phyloP scores from a whole-genome alignment of 177 flowering plant species.

The Vitis hybrid region DNA sequence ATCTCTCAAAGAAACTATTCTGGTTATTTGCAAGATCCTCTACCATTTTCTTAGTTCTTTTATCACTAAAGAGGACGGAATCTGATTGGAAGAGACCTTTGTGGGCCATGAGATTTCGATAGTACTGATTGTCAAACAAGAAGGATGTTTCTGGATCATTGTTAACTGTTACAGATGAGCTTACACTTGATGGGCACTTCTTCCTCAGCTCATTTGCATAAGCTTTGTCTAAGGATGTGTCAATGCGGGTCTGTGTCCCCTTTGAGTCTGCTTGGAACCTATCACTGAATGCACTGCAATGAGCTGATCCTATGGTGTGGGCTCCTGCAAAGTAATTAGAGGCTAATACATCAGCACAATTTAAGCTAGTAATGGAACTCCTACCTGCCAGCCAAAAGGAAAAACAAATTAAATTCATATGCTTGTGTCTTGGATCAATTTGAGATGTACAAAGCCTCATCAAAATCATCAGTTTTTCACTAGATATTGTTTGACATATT shows the following conservation, averaged over 20 bases:
- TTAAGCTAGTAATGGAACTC: background rate
- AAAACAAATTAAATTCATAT: no score
- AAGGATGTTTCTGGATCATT: slow-evolving; percentile 64
- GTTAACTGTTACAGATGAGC: slow-evolving; percentile 34
- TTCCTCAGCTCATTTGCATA: slow-evolving; percentile 51
- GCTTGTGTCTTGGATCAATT: no score
- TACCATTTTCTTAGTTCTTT: slow-evolving; percentile 47
- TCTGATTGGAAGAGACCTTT: slow-evolving; percentile 76
- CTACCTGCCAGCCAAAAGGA: no score
- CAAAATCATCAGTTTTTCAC: no score
- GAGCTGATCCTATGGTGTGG: slow-evolving; percentile 77
- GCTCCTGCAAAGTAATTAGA: slow-evolving; percentile 47
- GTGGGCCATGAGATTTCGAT: slow-evolving; percentile 42
- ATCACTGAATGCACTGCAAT: slow-evolving; percentile 69
- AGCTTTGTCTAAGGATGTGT: slow-evolving; percentile 46
- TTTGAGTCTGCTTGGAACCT: slow-evolving; percentile 46
- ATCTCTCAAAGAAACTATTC: slow-evolving; percentile 49
- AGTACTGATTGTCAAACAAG: slow-evolving; percentile 68
- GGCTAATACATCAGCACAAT: background rate
- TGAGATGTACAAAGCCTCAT: no score
- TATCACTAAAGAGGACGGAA: slow-evolving; percentile 53
- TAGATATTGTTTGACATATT: no score
- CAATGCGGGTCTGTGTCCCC: slow-evolving; percentile 49
- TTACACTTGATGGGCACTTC: slow-evolving; percentile 51
- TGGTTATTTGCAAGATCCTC: slow-evolving; percentile 48